phyloP scores from a whole-genome alignment of 2,329 filamentous ascomycete species.

The Beauveria medogensis region DNA sequence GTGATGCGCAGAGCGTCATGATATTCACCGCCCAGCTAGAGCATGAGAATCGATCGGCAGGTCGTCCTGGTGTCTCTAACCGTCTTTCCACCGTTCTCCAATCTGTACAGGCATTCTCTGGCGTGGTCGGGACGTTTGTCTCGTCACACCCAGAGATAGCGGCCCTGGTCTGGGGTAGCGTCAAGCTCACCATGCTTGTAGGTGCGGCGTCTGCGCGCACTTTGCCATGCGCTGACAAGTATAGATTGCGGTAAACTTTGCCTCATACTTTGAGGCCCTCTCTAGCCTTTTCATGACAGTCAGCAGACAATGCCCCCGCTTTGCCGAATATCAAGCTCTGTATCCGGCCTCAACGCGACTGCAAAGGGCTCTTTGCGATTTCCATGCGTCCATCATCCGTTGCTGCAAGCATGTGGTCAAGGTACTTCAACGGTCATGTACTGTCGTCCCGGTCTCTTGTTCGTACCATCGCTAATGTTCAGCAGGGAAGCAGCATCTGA shows the following conservation, averaged over 20 bases:
- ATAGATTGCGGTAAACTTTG: not conserved
- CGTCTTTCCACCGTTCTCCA: not conserved
- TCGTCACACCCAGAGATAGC: constrained; percentile 29
- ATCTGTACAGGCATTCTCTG: constrained; percentile 28
- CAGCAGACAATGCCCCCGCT: not conserved
- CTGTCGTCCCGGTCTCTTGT: not conserved
- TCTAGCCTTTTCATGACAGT: not conserved
- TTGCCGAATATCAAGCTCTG: not conserved
- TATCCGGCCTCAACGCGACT: not conserved
- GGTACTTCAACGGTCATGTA: constrained; percentile 15
- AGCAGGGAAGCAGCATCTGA: not conserved
- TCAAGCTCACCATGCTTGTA: constrained; percentile 33
- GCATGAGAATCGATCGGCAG: not conserved
- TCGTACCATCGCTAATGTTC: not conserved
- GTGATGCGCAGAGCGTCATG: not conserved
- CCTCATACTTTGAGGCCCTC: not conserved
- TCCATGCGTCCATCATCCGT: constrained; percentile 27
- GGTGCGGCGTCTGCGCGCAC: not conserved
- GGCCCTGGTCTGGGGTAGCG: constrained; percentile 34
- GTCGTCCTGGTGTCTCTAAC: not conserved
- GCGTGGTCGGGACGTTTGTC: constrained; percentile 28
- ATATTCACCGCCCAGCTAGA: not conserved
- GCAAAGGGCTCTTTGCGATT: constrained; percentile 21
- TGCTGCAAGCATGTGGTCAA: constrained; percentile 27
- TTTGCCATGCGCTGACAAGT: not conserved